Base-by-base conservation (phyloP, 2,329 filamentous ascomycete genomes). In the Aspergillus pseudoglaucus region DNA sequence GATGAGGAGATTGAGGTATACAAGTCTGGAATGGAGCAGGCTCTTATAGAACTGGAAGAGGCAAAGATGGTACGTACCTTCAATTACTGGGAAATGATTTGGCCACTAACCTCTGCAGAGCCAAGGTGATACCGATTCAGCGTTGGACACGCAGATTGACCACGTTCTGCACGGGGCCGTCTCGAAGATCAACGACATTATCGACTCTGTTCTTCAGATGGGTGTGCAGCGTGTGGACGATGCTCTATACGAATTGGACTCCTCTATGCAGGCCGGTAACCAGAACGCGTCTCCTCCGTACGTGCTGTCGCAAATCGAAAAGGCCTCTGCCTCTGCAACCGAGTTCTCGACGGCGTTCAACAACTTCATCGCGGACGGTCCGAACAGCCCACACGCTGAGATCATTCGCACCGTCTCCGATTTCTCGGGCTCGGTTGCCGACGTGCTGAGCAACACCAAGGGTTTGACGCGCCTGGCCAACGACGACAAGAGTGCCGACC, bases 271-370 rank as follows among this genome's bases (percentile, higher is more conserved):
- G 67, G 93, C 91, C 37, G 93, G 93, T 68, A 98, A 98, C 73
- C 93, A 97, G 72, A 98, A 94, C 62, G 93, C 93, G 1, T 95
- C 90, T 37, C 90, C 93, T 12, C 82, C 91, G 1, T 97, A 94
- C 64, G 90, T 98, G 10, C 77, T 98, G 44, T 97, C 91, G 2
- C 91, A 97, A 67, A 90, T 97, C 49, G 93, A 98, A 66, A 98
- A 97, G 75, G 90, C 93, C 0, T 93, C 90, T 6, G 83, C 90
- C 8, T 95, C 84, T 55, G 89, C 93, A 10, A 97, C 94, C 69
- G 93, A 98, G 66, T 98, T 98, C 69, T 93, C 91, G 1, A 97
- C 91, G 0, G 85, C 93, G 0, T 98, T 97, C 78, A 98, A 96
- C 75, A 95, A 95, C 70, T 97, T 94, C 68, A 94, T 98, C 60